Percentiles rank a stretch among this genome's conserved stretches.
Evolutionary conservation across 805 yeast species (phyloP).

Genomic region (Debaryomyces tyrocola): DNA sequence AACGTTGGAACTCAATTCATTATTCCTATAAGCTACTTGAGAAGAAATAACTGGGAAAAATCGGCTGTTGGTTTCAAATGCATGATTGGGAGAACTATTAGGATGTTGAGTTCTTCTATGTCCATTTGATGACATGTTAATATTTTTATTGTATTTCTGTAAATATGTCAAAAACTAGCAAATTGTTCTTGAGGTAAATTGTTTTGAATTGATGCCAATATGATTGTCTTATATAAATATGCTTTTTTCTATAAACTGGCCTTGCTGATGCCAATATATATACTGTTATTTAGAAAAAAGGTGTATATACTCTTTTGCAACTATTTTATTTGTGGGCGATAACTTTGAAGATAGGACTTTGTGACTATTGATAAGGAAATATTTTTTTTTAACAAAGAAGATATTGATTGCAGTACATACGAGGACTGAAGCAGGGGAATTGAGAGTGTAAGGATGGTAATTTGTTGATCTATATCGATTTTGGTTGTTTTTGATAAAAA

Average conservation of each 20-base stretch:
- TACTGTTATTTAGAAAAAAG: neutral
- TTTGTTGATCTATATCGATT: too few relatives aligned
- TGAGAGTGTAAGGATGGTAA: too few relatives aligned
- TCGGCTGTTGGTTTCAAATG: constrained; percentile 2
- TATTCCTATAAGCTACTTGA: neutral
- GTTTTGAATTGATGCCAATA: too few relatives aligned
- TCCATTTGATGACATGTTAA: neutral
- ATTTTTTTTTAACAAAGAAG: too few relatives aligned
- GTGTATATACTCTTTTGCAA: neutral
- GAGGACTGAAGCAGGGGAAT: too few relatives aligned
- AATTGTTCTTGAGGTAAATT: too few relatives aligned
- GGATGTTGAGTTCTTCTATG: neutral
- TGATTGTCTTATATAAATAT: too few relatives aligned
- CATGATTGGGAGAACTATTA: neutral
- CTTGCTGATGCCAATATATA: too few relatives aligned
- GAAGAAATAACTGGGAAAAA: constrained; percentile 2
- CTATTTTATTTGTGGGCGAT: constrained; percentile 1
- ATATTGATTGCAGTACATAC: too few relatives aligned
- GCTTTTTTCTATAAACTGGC: too few relatives aligned
- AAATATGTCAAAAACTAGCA: neutral
- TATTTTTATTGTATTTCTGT: neutral
- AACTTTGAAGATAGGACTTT: constrained; percentile 3
- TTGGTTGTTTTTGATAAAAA: too few relatives aligned
- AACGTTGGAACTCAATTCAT: neutral
- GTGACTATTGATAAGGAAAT: neutral